Evolutionary conservation across 2,329 filamentous ascomycete genomes (phyloP).

Genomic region (Cladorrhinum sp.): DNA sequence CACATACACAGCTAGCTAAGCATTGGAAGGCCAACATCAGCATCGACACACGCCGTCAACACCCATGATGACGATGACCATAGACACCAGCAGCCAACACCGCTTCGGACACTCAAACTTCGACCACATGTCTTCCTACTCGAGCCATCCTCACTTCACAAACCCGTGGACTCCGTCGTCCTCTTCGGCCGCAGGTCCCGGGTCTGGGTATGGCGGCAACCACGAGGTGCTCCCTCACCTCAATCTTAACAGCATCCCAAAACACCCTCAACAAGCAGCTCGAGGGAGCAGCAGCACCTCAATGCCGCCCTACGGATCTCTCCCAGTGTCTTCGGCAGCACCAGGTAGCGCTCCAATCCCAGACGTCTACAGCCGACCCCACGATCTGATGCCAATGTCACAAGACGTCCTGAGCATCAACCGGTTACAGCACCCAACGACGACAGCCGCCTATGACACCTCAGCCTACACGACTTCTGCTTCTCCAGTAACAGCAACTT

Average conservation of each 20-base stretch:
- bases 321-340: slow-evolving; percentile 71
- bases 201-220: slow-evolving; percentile 51
- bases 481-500: slow-evolving; percentile 63
- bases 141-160: slow-evolving; percentile 71
- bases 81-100: slow-evolving; percentile 78
- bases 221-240: slow-evolving; percentile 57
- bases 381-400: slow-evolving; percentile 66
- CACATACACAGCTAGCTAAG: background rate
- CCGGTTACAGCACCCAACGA: slow-evolving; percentile 56
- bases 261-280: slow-evolving; percentile 43
- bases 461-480: slow-evolving; percentile 64
- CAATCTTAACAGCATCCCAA: slow-evolving; percentile 54
- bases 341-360: slow-evolving; percentile 64
- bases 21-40: no score
- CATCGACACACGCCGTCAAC: slow-evolving; percentile 10
- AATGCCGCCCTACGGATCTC: slow-evolving; percentile 68
- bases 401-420: slow-evolving; percentile 73
- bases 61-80: slow-evolving; percentile 84
- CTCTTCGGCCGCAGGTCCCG: slow-evolving; percentile 38
- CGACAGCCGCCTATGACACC: slow-evolving; percentile 67
- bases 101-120: slow-evolving; percentile 75
- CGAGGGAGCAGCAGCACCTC: slow-evolving; percentile 59
- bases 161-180: slow-evolving; percentile 78
- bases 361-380: slow-evolving; percentile 53
- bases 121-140: slow-evolving; percentile 71